These are phyloP conservation scores for Anthracocystis walkeri DNA, from an alignment of 1,284 basidiomycete genomes.

Conservation along the genomic window DNA sequence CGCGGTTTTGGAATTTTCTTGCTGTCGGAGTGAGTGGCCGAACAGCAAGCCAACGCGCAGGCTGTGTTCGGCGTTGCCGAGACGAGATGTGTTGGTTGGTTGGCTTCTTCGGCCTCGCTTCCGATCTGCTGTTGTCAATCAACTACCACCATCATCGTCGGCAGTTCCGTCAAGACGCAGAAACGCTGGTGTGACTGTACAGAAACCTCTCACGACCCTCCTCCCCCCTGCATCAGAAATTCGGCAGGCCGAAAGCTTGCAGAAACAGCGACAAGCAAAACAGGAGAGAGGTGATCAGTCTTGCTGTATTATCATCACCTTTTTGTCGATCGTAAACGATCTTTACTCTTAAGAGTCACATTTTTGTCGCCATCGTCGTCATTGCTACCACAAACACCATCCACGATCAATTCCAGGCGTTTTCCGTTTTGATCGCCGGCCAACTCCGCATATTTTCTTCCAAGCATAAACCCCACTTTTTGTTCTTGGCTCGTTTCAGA, in stretches of 20 bases:
- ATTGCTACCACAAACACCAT: no score
- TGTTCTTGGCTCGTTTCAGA: background rate
- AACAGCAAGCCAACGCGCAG: background rate
- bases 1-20: constrained; percentile 3
- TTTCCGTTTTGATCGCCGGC: background rate
- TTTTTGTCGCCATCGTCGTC: no score
- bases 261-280: background rate
- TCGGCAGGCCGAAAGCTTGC: constrained; percentile 14
- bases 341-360: no score
- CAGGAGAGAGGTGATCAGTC: background rate
- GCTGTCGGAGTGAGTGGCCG: no score
- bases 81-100: background rate
- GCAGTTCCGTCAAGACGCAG: background rate
- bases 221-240: constrained; percentile 3
- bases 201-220: background rate
- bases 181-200: constrained; percentile 2
- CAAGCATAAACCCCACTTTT: constrained; percentile 3
- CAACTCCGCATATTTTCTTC: background rate
- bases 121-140: background rate
- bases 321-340: no score
- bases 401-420: no score
- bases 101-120: constrained; percentile 1
- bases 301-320: background rate
- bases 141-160: background rate
- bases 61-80: background rate